These are phyloP conservation scores for Emydomyces testavorans DNA, from an alignment of 2,329 filamentous ascomycete species.

Conservation along the genomic window DNA sequence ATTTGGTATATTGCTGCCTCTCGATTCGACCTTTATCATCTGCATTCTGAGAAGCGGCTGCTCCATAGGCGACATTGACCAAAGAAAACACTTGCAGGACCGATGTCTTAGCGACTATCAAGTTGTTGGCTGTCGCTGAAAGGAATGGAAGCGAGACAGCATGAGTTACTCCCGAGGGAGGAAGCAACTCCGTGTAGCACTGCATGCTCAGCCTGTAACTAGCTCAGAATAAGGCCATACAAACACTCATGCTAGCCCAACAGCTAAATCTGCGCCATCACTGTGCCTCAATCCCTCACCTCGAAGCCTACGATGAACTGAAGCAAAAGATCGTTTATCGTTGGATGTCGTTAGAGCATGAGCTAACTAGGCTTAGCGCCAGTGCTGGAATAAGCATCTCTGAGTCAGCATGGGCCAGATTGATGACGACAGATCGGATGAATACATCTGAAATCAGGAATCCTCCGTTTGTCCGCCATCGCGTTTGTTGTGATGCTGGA, in stretches of 20 bases:
- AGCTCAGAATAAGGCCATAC: neutral
- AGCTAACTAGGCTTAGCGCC: neutral
- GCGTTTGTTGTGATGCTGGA: neutral
- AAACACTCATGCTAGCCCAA: neutral
- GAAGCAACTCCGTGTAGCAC: constrained; percentile 91
- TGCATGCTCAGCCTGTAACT: constrained; percentile 52
- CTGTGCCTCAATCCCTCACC: neutral
- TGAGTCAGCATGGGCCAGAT: neutral
- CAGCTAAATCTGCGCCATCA: neutral
- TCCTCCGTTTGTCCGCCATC: neutral
- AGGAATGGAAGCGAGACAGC: constrained; percentile 69
- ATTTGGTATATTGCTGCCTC: constrained; percentile 57
- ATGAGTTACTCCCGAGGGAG: constrained; percentile 88
- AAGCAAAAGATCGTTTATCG: neutral
- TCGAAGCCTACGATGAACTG: neutral
- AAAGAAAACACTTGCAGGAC: constrained; percentile 81
- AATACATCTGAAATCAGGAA: neutral
- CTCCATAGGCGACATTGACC: constrained; percentile 43
- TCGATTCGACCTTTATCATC: constrained; percentile 51
- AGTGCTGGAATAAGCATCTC: neutral
- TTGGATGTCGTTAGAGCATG: neutral
- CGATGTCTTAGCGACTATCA: constrained; percentile 85
- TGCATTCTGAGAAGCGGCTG: constrained; percentile 31
- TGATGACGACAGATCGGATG: neutral
- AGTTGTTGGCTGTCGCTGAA: constrained; percentile 63